Percentiles rank a stretch among this genome's conserved stretches.
phyloP scores from a whole-genome alignment of 2,329 filamentous ascomycete genomes.

The Acephala macrosclerotiorum region DNA sequence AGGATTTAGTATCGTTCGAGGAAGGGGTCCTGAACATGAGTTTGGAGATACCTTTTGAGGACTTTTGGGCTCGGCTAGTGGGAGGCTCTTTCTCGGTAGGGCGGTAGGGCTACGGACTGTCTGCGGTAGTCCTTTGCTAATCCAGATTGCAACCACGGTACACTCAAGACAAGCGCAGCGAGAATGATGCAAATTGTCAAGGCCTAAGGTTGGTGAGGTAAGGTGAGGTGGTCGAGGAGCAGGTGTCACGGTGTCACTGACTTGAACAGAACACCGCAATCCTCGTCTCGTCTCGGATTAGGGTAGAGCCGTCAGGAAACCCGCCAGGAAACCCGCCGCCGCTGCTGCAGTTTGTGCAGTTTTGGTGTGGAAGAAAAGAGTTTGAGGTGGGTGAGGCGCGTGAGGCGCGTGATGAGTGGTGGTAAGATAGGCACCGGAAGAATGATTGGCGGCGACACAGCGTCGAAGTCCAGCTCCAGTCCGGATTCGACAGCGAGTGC shows the following conservation, averaged over 20 bases:
- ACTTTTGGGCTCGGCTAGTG: slow-evolving; percentile 7
- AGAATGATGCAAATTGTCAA: slow-evolving; percentile 25
- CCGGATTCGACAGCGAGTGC: slow-evolving; percentile 9
- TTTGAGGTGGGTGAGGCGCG: slow-evolving; percentile 14
- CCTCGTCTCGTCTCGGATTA: slow-evolving; percentile 27
- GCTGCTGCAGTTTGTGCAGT: background rate
- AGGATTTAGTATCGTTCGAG: slow-evolving; percentile 20
- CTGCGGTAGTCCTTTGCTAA: slow-evolving; percentile 30
- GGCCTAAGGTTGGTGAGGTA: slow-evolving; percentile 25
- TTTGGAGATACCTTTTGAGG: slow-evolving; percentile 24
- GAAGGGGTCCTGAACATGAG: slow-evolving; percentile 27
- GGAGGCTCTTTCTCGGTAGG: slow-evolving; percentile 36
- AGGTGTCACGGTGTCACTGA: slow-evolving; percentile 11
- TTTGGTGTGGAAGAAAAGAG: slow-evolving; percentile 13
- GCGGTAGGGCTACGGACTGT: slow-evolving; percentile 31
- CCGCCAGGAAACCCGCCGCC: slow-evolving; percentile 7
- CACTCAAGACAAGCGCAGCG: slow-evolving; percentile 26
- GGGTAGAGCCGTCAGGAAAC: slow-evolving; percentile 17
- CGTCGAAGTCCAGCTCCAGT: slow-evolving; percentile 9
- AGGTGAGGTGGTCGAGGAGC: slow-evolving; percentile 13
- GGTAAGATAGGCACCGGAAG: slow-evolving; percentile 3
- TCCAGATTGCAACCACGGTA: slow-evolving; percentile 23
- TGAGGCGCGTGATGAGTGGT: background rate
- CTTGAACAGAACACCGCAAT: slow-evolving; percentile 18
- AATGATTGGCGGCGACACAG: slow-evolving; percentile 9